These are phyloP conservation scores for Elsinoe perseae DNA, from an alignment of 2,329 filamentous ascomycete species.

Conservation along the genomic window DNA sequence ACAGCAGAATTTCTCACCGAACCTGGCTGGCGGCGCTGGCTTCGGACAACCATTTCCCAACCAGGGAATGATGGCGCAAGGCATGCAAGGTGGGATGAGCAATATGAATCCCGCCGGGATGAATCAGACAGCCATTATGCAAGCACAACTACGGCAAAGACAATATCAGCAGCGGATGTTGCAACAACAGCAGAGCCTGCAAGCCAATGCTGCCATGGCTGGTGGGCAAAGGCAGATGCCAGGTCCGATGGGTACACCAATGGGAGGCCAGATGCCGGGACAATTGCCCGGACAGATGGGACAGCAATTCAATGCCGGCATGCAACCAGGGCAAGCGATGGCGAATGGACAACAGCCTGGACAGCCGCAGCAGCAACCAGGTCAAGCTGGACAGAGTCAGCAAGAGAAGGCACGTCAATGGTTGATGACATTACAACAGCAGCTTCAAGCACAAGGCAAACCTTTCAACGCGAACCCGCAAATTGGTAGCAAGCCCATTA, in stretches of 20 bases:
- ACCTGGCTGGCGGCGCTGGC: conserved; percentile 12
- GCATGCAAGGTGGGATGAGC: conserved; percentile 22
- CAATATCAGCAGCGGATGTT: conserved; percentile 83
- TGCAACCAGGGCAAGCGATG: conserved; percentile 19
- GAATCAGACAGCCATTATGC: conserved; percentile 33
- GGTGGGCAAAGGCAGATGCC: conserved; percentile 19
- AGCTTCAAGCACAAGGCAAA: conserved; percentile 67
- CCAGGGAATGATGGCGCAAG: conserved; percentile 22
- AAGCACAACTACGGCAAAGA: conserved; percentile 59
- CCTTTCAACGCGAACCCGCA: conserved; percentile 67
- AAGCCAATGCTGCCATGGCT: conserved; percentile 31
- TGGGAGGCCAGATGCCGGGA: conserved; percentile 9
- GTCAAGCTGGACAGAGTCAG: conserved; percentile 12
- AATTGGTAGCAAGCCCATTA: conserved; percentile 65
- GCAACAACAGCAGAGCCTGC: conserved; percentile 61
- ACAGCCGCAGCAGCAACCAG: conserved; percentile 21
- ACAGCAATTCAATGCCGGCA: conserved; percentile 13
- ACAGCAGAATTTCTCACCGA: conserved; percentile 18
- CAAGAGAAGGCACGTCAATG: conserved; percentile 26
- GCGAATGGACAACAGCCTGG: conserved; percentile 23
- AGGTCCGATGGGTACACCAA: conserved; percentile 21
- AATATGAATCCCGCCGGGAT: conserved; percentile 30
- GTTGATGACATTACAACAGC: conserved; percentile 65
- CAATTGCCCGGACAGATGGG: conserved; percentile 16
- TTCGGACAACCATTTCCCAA: conserved; percentile 11